Conservation (phyloP, 371 early-diverging fungal species). For the Sporodiniella umbellata region DNA sequence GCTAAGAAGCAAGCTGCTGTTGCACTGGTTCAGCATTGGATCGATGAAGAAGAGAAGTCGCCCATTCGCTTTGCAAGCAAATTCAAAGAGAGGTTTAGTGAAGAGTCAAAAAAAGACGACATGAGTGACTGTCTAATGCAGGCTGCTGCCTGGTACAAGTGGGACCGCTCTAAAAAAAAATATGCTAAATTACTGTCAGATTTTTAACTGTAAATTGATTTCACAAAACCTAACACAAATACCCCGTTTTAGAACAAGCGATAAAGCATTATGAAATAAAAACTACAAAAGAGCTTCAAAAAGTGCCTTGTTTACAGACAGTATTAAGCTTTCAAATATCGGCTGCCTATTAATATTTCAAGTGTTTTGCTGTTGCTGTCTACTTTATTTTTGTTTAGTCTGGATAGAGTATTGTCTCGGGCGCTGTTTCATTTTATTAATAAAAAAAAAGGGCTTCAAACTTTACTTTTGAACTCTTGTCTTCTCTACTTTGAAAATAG, state of each 20-base stretch:
- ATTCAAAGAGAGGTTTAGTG: slow-evolving; percentile 35
- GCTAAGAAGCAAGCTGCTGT: slow-evolving; percentile 30
- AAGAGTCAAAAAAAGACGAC: slow-evolving; percentile 69
- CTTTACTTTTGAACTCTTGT: too few species aligned
- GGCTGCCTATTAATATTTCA: too few species aligned
- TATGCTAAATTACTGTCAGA: neutral
- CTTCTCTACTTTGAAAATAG: neutral
- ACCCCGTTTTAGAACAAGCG: neutral
- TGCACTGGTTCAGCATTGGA: slow-evolving; percentile 37
- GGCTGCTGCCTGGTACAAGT: slow-evolving; percentile 64
- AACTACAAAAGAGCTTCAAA: too few species aligned
- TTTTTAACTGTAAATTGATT: too few species aligned
- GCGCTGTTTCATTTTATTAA: too few species aligned
- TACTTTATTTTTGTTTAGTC: neutral
- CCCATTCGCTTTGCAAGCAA: slow-evolving; percentile 16
- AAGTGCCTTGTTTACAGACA: too few species aligned
- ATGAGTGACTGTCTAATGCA: slow-evolving; percentile 71
- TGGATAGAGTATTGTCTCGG: too few species aligned
- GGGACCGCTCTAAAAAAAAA: slow-evolving; percentile 37
- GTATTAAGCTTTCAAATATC: too few species aligned
- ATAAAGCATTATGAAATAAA: too few species aligned
- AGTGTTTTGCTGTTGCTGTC: neutral
- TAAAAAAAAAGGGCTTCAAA: too few species aligned
- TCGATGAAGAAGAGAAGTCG: slow-evolving; percentile 14
- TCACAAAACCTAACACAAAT: neutral